A percentile compares a stretch with the other conserved stretches of the same genome.
Evolutionary conservation across 306 rosid genomes (phyloP).

Genomic region (Castanea sativa): DNA sequence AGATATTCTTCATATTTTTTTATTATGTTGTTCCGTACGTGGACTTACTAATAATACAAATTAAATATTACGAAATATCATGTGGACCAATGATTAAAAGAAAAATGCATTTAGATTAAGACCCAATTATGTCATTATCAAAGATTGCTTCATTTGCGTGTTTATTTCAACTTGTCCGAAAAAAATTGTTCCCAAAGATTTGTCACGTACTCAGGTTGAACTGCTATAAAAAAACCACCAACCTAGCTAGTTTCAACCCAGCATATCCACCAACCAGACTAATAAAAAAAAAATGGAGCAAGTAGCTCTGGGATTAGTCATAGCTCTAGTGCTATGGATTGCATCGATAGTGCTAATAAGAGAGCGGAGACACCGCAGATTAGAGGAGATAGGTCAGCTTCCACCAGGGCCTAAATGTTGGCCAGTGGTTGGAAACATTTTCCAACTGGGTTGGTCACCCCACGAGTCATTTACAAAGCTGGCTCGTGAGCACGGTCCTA

Average conservation of each 20-base stretch:
- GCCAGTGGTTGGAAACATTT: constrained; percentile 78
- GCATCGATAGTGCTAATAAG: constrained; percentile 1
- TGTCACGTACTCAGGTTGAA: background rate
- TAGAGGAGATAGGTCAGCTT: constrained; percentile 28
- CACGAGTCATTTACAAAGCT: constrained; percentile 62
- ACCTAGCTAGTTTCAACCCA: background rate
- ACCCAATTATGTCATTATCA: no score
- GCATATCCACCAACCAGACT: background rate
- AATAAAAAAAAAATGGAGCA: constrained; percentile 29
- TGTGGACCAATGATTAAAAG: no score
- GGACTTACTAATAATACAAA: no score
- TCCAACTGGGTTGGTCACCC: constrained; percentile 58
- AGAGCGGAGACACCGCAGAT: constrained; percentile 11
- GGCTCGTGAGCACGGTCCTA: constrained; percentile 61
- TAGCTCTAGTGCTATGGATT: constrained; percentile 32
- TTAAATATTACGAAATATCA: no score
- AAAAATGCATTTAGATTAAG: no score
- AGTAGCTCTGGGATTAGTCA: constrained; percentile 16
- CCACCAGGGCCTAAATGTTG: constrained; percentile 82
- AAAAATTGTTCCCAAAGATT: background rate
- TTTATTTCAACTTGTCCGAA: no score
- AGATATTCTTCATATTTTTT: no score
- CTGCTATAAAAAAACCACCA: background rate
- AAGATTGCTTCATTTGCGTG: no score
- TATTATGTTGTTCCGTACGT: no score